phyloP scores from a whole-genome alignment of 1,139 yeast species.

The Kodamaea plutei region DNA sequence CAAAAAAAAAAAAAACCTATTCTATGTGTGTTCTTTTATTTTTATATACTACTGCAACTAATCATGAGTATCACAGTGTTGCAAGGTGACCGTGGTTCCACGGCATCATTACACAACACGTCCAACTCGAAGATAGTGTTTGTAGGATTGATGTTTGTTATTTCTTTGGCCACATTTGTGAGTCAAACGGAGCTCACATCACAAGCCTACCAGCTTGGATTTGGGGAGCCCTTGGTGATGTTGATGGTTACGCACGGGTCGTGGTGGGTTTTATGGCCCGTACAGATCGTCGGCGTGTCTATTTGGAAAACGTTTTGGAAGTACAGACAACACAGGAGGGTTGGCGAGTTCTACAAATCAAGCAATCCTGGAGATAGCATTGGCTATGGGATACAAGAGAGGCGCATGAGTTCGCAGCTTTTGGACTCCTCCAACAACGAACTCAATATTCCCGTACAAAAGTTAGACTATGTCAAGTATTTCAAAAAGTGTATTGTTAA shows the following conservation, averaged over 20 bases:
- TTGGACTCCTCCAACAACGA: conserved; percentile 21
- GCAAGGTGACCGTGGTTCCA: conserved; percentile 9
- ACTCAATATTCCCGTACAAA: conserved; percentile 13
- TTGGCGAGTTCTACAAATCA: conserved; percentile 5
- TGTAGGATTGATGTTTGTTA: conserved; percentile 53
- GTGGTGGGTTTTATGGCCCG: conserved; percentile 75
- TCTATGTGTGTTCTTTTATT: no score
- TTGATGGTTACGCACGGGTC: conserved; percentile 72
- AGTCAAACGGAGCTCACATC: conserved; percentile 79
- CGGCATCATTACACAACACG: conserved; percentile 13
- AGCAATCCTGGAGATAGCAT: conserved; percentile 9
- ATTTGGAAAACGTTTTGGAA: conserved; percentile 38
- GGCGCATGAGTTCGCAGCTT: conserved; percentile 28
- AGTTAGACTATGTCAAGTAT: conserved; percentile 28
- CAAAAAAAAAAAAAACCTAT: no score
- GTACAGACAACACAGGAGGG: conserved; percentile 12
- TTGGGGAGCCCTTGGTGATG: conserved; percentile 66
- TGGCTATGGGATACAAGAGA: conserved; percentile 19
- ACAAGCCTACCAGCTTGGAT: conserved; percentile 57
- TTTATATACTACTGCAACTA: no score
- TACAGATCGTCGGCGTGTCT: conserved; percentile 54
- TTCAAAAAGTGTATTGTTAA: conserved; percentile 41
- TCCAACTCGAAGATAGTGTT: conserved; percentile 40
- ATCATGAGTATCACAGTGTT: conserved; percentile 12
- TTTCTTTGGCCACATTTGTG: conserved; percentile 66